Percentiles rank a stretch among this genome's conserved stretches.
phyloP scores from a whole-genome alignment of 75 land plant genomes.

The Cunninghamia lanceolata region DNA sequence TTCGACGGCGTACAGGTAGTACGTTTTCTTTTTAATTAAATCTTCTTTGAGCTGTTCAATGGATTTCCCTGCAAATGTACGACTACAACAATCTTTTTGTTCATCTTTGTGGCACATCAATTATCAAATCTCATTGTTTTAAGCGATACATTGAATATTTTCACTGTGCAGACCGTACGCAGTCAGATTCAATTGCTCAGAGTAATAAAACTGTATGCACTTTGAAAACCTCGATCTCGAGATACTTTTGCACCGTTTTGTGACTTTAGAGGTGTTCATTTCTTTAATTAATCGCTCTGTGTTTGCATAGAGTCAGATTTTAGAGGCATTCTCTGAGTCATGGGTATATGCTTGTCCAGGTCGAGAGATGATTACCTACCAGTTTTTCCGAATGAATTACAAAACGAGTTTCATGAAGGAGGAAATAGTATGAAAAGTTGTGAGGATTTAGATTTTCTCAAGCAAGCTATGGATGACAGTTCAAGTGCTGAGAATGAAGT shows the following conservation, averaged over 20 bases:
- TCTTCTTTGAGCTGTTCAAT: background rate
- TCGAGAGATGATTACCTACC: background rate
- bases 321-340: background rate
- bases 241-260: background rate
- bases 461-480: background rate
- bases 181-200: too few species aligned
- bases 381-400: background rate
- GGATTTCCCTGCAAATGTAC: background rate
- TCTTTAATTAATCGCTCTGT: background rate
- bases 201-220: too few species aligned
- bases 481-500: background rate
- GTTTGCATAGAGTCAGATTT: background rate
- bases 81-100: background rate
- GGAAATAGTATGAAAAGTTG: too few species aligned
- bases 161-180: background rate
- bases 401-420: background rate
- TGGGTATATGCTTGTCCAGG: background rate
- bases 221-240: too few species aligned
- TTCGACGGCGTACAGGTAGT: background rate
- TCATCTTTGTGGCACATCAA: background rate
- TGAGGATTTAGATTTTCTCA: too few species aligned
- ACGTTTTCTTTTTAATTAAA: background rate
- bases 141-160: background rate
- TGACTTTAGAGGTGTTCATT: background rate
- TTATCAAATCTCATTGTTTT: background rate